Base-by-base conservation (phyloP, 345 rosid genomes). In the Hypericum perforatum region DNA sequence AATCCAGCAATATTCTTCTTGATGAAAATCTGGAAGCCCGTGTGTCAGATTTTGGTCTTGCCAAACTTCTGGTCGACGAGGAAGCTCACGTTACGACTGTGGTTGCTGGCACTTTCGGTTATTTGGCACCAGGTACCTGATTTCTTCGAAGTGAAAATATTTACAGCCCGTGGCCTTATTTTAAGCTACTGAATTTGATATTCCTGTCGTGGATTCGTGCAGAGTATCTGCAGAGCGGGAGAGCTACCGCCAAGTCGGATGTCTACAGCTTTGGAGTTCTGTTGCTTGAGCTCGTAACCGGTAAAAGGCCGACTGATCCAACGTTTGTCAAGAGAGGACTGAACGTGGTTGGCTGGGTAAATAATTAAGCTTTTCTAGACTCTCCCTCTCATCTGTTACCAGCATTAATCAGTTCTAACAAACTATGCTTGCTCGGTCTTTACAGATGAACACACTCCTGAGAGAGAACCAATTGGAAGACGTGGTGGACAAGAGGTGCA, bases 221-320 rank as follows among this genome's bases (percentile, higher is more conserved):
- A 91, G 98, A 91, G 68, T 91, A 91, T 73, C 74, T 91, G 58
- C 96, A 81, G 55, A 87, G 87, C 53, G 98, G 98, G 49, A 79
- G 82, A 60, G 98, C 98, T 12, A 85, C 96, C 0, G 95, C 85
- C 74, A 91, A 91, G 61, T 79, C 98, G 0, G 98, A 91, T 63
- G 96, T 91, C 3, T 91, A 91, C 56, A 91, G 98, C 79, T 91
- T 91, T 57, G 96, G 98, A 60, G 98, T 91, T 74, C 85, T 91
- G 51, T 57, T 91, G 70, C 77, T 91, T 7, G 98, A 91, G 76
- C 85, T 87, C 7, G 83, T 91, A 6, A 87, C 92, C 0, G 98
- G 96, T 13, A 87, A 82, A 62, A 78, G 98, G 54, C 98, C 98
- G 4, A 87, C 96, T 12, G 96, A 91, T 70, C 78, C 89, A 5